These are phyloP conservation scores for Thermomyces lanuginosus DNA, from an alignment of 2,329 filamentous ascomycete genomes.

Conservation along the genomic window DNA sequence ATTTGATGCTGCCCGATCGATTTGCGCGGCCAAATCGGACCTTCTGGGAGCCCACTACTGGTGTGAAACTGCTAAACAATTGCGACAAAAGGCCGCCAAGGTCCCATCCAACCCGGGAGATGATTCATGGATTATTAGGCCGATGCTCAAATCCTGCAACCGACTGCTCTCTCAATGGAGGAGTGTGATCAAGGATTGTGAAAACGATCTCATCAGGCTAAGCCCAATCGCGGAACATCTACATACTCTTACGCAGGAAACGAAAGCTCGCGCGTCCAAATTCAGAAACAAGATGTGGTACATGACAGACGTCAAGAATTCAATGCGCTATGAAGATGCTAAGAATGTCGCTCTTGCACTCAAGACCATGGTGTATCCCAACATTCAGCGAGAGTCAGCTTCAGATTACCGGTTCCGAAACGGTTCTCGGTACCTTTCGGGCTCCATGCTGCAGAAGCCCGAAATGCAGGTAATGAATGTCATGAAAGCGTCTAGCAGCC, in stretches of 20 bases:
- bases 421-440: constrained; percentile 32
- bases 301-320: constrained; percentile 81
- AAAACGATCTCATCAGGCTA: constrained; percentile 51
- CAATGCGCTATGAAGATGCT: constrained; percentile 72
- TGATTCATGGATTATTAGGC: constrained; percentile 56
- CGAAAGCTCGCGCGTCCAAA: constrained; percentile 56
- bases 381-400: constrained; percentile 11
- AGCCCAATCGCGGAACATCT: constrained; percentile 68
- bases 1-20: constrained; percentile 52
- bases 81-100: constrained; percentile 45
- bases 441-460: constrained; percentile 55
- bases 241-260: constrained; percentile 55
- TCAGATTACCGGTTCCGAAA: constrained; percentile 23
- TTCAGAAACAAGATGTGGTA: constrained; percentile 98
- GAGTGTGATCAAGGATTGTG: constrained; percentile 20
- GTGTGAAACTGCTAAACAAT: constrained; percentile 63
- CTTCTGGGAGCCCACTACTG: constrained; percentile 74
- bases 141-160: constrained; percentile 46
- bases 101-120: constrained; percentile 33
- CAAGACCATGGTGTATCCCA: constrained; percentile 65
- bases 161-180: constrained; percentile 18
- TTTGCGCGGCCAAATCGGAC: constrained; percentile 63
- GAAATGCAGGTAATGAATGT: constrained; percentile 78
- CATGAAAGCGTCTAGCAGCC: constrained; percentile 63
- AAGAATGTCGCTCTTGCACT: constrained; percentile 72